A percentile compares a stretch with the other conserved stretches of the same genome.
Evolutionary conservation across 495 filamentous ascomycete species (phyloP).

Genomic region (Lichina pygmaea): DNA sequence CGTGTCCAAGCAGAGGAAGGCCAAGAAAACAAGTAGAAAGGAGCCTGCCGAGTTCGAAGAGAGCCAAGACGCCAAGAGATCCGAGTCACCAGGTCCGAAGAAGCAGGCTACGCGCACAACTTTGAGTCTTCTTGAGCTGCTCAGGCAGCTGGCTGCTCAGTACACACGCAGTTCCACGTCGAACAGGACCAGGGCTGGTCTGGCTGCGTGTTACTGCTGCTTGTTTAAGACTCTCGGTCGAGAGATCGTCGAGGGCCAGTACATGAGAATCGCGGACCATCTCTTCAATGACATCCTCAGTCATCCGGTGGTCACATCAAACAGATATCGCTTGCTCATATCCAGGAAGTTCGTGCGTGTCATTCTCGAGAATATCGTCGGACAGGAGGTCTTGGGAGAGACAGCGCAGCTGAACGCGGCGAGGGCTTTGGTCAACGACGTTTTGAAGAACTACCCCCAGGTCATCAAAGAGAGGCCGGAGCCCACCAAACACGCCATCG

Average conservation of each 20-base stretch:
- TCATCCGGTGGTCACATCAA: slow-evolving; percentile 45
- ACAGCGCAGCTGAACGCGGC: slow-evolving; percentile 63
- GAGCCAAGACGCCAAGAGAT: slow-evolving; percentile 48
- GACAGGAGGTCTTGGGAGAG: slow-evolving; percentile 59
- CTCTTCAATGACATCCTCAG: slow-evolving; percentile 57
- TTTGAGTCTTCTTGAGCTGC: slow-evolving; percentile 51
- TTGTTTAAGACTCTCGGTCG: slow-evolving; percentile 48
- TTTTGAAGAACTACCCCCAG: slow-evolving; percentile 87
- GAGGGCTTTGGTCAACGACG: slow-evolving; percentile 55
- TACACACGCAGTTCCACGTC: slow-evolving; percentile 60
- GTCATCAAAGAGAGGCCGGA: slow-evolving; percentile 76
- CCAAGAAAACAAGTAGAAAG: slow-evolving; percentile 45
- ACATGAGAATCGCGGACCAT: slow-evolving; percentile 54
- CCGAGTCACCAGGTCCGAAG: slow-evolving; percentile 46
- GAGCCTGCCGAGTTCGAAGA: slow-evolving; percentile 34
- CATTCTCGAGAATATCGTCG: slow-evolving; percentile 63
- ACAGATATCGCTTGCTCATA: slow-evolving; percentile 68
- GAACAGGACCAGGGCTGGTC: slow-evolving; percentile 54
- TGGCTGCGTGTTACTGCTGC: slow-evolving; percentile 68
- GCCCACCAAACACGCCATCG: slow-evolving; percentile 65
- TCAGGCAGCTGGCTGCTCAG: slow-evolving; percentile 56
- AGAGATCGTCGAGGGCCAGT: slow-evolving; percentile 50
- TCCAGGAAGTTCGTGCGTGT: slow-evolving; percentile 65
- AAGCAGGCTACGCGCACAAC: slow-evolving; percentile 39
- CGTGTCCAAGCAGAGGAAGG: slow-evolving; percentile 42